Percentiles rank a stretch among this genome's conserved stretches.
Evolutionary conservation across 176 grass and related monocot species (phyloP).

Genomic region (Zizania latifolia): DNA sequence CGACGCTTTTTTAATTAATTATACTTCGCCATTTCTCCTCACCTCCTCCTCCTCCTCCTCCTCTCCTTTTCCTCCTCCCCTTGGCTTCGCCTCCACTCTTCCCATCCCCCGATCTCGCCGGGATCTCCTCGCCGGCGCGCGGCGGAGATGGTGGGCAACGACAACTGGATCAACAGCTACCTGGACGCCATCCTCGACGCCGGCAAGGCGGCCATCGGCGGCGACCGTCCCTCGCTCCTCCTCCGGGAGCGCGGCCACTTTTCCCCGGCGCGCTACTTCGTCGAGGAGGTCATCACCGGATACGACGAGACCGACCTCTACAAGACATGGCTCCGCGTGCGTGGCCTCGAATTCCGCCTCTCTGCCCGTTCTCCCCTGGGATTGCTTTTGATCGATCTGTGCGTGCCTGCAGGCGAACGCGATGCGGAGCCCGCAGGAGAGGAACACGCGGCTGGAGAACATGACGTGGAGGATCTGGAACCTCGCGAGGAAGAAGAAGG

Average conservation of each 20-base stretch:
- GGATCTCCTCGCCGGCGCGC: no score
- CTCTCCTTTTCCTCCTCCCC: background rate
- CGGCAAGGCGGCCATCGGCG: conserved; percentile 43
- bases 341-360: conserved; percentile 7
- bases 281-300: conserved; percentile 82
- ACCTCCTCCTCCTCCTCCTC: no score
- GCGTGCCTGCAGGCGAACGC: conserved; percentile 55
- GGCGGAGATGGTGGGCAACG: conserved; percentile 61
- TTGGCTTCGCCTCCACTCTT: conserved; percentile 22
- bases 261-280: conserved; percentile 75
- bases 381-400: conserved; percentile 34
- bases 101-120: conserved; percentile 33
- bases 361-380: background rate
- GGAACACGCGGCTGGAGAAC: conserved; percentile 96
- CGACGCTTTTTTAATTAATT: background rate
- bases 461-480: conserved; percentile 99
- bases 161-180: conserved; percentile 78
- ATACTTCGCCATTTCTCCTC: conserved; percentile 26
- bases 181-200: conserved; percentile 71
- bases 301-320: conserved; percentile 82
- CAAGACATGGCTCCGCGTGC: conserved; percentile 78
- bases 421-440: conserved; percentile 98
- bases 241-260: conserved; percentile 73
- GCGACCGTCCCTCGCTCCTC: conserved; percentile 61
- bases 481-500: conserved; percentile 97